These are phyloP conservation scores for Juglanconis sp. DNA, from an alignment of 2,329 filamentous ascomycete genomes.

Conservation along the genomic window DNA sequence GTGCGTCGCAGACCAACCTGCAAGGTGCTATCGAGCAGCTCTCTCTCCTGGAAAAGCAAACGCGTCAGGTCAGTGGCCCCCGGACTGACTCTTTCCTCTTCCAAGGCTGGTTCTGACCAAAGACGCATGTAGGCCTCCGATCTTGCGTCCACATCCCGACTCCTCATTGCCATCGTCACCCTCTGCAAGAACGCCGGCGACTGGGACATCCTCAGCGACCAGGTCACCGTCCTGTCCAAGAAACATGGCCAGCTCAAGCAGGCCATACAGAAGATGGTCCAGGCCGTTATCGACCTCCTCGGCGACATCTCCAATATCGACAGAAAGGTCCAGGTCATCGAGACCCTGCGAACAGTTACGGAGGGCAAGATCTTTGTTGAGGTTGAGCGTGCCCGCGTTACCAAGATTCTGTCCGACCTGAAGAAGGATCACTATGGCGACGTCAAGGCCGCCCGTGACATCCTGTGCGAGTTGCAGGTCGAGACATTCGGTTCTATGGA, in stretches of 20 bases:
- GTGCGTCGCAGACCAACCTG: conserved; percentile 63
- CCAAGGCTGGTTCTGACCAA: background rate
- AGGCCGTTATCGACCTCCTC: conserved; percentile 89
- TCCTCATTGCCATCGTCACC: conserved; percentile 84
- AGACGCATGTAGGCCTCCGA: conserved; percentile 72
- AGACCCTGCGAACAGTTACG: conserved; percentile 91
- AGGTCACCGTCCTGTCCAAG: conserved; percentile 93
- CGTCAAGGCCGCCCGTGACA: conserved; percentile 83
- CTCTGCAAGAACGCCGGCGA: conserved; percentile 90
- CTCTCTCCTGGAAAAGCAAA: conserved; percentile 87
- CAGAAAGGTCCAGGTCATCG: conserved; percentile 88
- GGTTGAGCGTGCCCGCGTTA: conserved; percentile 93
- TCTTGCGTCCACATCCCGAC: conserved; percentile 87
- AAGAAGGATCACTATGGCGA: conserved; percentile 89
- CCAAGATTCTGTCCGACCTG: conserved; percentile 92
- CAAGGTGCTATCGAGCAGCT: conserved; percentile 92
- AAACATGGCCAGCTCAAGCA: conserved; percentile 99
- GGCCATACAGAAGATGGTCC: conserved; percentile 98
- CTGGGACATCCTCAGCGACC: conserved; percentile 94
- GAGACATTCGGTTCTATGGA: conserved; percentile 99
- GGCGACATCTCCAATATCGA: conserved; percentile 81
- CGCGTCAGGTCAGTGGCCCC: conserved; percentile 70
- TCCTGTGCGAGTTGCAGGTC: conserved; percentile 94
- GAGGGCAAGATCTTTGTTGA: conserved; percentile 99
- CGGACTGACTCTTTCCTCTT: background rate